A percentile compares a stretch with the other conserved stretches of the same genome.
Conservation (phyloP, 164 flowering plant species). For the Litsea cubeba region DNA sequence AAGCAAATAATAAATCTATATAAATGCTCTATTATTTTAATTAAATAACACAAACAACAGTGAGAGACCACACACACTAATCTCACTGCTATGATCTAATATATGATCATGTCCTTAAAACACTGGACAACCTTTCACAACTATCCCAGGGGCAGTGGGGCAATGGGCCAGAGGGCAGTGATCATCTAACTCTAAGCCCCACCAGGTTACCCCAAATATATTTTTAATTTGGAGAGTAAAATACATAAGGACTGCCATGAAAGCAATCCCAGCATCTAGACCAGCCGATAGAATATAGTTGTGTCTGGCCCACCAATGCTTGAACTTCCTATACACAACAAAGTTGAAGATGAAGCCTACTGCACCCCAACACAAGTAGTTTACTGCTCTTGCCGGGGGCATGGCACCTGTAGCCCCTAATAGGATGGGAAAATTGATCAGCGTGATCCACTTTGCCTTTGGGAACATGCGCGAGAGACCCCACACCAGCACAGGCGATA, state of each 20-base stretch:
- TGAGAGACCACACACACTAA: too few species aligned
- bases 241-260: conserved; percentile 36
- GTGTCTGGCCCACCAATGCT: conserved; percentile 75
- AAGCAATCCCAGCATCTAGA: conserved; percentile 66
- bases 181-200: conserved; percentile 44
- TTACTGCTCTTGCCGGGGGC: conserved; percentile 56
- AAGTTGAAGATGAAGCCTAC: conserved; percentile 54
- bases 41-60: too few species aligned
- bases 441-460: conserved; percentile 44
- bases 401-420: conserved; percentile 27
- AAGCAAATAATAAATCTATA: too few species aligned
- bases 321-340: conserved; percentile 37
- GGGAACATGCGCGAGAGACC: conserved; percentile 34
- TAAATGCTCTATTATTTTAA: too few species aligned
- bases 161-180: conserved; percentile 57
- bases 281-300: conserved; percentile 64
- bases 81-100: too few species aligned
- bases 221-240: conserved; percentile 35
- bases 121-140: conserved; percentile 3
- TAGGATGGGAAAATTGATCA: conserved; percentile 57
- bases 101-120: not conserved
- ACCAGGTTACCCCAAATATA: conserved; percentile 42
- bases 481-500: conserved; percentile 52
- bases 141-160: conserved; percentile 51
- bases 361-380: conserved; percentile 42